Evolutionary conservation across 768 basidiomycete species (phyloP), one percentile per base, ranked within the genome.

Genomic region (Naganishia vishniacii): DNA sequence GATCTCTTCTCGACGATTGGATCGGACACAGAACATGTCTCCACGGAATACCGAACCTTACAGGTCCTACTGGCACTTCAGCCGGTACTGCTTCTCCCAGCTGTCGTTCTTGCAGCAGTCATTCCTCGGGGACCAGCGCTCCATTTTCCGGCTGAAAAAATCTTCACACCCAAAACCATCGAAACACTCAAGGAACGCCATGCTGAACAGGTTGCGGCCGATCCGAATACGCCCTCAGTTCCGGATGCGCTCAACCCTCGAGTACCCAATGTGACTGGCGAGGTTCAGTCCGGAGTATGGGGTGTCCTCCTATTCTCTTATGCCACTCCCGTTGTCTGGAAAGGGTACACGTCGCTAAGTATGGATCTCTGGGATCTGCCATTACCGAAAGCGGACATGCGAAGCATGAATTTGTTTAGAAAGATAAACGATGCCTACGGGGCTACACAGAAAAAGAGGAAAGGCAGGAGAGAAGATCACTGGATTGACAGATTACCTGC

Each of bases 311-410:
- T 91, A n/a, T 95, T 95, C 77, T 85, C 85, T 16, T 92, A 91
- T 74, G 89, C 88, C 40, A 92, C 90, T 0, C 85, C 87, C 65
- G 88, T 95, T 15, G 84, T 93, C 61, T 85, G 85, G 83, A 84
- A 91, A 44, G 91, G 90, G 2, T 84, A 89, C 76, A 81, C 80
- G 1, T 81, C 86, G 1, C 81, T 83, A 62, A 86, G 83, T 64
- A 82, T 94, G 48, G 88, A 94, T 68, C 89, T 91, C 23, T 89
- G 85, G 65, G 91, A 95, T 73, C 80, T 95, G 31, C 92, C 91
- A 5, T 85, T 93, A 60, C 82, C 92, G 9, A 84, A 88, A 0
- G 83, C 81, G 0, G 75, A 83, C 69, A 86, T 91, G 84, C 88
- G 91, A 7, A 69, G 75, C 0, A 51, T 77, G 48, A 34, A 60